Conservation (phyloP, 2,329 filamentous ascomycete species). For the Pseudonectria foliicola region DNA sequence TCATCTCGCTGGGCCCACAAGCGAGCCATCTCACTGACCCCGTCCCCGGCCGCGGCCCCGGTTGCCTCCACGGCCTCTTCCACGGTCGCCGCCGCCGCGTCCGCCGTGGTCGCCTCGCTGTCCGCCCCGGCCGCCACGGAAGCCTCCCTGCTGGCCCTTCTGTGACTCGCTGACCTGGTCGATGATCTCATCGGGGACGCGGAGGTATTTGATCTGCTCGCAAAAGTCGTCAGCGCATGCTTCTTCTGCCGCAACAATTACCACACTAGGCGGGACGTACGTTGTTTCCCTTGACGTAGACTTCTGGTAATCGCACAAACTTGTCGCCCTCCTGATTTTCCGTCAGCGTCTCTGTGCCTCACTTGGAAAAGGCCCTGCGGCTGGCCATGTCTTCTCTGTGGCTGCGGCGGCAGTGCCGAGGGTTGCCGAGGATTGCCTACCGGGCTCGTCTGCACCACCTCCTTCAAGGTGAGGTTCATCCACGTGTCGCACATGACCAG, state of each 20-base stretch:
- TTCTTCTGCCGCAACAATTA: no score
- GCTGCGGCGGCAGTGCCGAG: background rate
- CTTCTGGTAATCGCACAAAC: slow-evolving; percentile 86
- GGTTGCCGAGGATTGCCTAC: no score
- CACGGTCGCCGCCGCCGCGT: slow-evolving; percentile 41
- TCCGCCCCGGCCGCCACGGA: slow-evolving; percentile 58
- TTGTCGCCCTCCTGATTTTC: slow-evolving; percentile 71
- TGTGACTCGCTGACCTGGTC: slow-evolving; percentile 91
- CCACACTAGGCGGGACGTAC: no score
- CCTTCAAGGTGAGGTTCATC: slow-evolving; percentile 98
- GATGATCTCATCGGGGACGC: slow-evolving; percentile 94
- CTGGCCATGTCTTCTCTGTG: slow-evolving; percentile 2
- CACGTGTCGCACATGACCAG: slow-evolving; percentile 96
- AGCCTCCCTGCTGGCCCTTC: slow-evolving; percentile 57
- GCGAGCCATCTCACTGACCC: slow-evolving; percentile 21
- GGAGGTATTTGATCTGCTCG: slow-evolving; percentile 88
- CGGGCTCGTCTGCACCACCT: slow-evolving; percentile 92
- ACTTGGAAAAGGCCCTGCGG: background rate
- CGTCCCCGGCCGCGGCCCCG: slow-evolving; percentile 30
- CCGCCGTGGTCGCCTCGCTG: slow-evolving; percentile 51
- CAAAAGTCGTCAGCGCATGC: slow-evolving; percentile 5
- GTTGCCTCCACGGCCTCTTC: slow-evolving; percentile 33
- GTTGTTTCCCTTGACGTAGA: slow-evolving; percentile 96
- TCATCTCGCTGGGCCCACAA: background rate
- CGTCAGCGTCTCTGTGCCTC: slow-evolving; percentile 8